phyloP scores from a whole-genome alignment of 225 moss, liverwort and hornwort species.

The Pseudisothecium myosuroides region DNA sequence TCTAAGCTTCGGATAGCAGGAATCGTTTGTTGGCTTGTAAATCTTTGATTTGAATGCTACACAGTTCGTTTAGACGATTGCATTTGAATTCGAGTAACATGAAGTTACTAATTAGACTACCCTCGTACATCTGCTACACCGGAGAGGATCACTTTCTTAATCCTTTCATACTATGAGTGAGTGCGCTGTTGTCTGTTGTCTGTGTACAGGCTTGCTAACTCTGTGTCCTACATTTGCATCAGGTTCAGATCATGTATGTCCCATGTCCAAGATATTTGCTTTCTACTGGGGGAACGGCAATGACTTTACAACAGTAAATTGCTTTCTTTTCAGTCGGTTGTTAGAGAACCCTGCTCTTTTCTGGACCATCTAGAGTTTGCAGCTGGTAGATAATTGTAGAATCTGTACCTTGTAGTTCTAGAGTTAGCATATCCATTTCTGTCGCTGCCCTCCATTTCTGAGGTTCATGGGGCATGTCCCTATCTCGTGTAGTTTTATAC shows the following conservation, averaged over 20 bases:
- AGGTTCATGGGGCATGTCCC: conserved; percentile 2
- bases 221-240: not conserved
- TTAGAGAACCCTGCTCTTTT: not conserved
- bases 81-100: not conserved
- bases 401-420: conserved; percentile 1
- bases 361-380: not conserved
- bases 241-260: conserved; percentile 7
- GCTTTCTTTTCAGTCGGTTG: not conserved
- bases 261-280: not conserved
- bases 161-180: not conserved
- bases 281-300: not conserved
- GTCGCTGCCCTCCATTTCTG: not conserved
- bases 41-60: not conserved
- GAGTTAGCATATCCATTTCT: not conserved
- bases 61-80: not conserved
- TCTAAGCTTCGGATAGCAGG: not conserved
- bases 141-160: not conserved
- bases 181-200: not conserved
- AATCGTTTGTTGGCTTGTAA: not conserved
- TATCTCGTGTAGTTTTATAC: conserved; percentile 12
- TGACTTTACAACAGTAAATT: not conserved
- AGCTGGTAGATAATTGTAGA: conserved; percentile 13
- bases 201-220: not conserved
- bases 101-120: not conserved
- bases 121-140: not conserved